phyloP scores from a whole-genome alignment of 1,284 basidiomycete genomes.

The Pyrrhoderma noxium region DNA sequence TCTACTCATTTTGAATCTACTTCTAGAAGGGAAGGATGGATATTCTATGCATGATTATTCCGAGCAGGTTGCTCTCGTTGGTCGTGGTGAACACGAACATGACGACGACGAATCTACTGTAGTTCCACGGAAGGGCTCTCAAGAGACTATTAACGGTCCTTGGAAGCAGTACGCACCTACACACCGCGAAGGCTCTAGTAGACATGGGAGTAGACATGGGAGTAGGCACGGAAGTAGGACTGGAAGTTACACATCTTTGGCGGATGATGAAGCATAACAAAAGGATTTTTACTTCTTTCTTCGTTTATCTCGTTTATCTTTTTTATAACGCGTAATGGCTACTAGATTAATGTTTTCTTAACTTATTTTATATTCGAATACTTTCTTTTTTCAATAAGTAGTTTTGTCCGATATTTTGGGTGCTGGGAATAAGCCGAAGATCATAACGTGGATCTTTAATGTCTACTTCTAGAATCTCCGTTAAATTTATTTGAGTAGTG shows the following conservation, averaged over 20 bases:
- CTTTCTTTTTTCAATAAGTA: background rate
- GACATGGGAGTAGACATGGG: constrained; percentile 6
- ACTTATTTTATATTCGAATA: background rate
- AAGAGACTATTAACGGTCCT: constrained; percentile 2
- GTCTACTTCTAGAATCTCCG: no score
- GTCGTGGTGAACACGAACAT: constrained; percentile 13
- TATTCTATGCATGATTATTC: constrained; percentile 11
- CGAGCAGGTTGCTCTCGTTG: constrained; percentile 15
- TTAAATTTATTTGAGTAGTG: no score
- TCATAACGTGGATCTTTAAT: no score
- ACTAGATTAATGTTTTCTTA: background rate
- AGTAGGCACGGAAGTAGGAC: constrained; percentile 6
- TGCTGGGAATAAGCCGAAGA: no score
- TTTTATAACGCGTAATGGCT: background rate
- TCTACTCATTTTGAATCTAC: background rate
- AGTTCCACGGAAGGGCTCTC: constrained; percentile 7
- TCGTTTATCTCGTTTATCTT: background rate
- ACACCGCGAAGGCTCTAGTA: constrained; percentile 1
- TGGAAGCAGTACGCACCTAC: constrained; percentile 3
- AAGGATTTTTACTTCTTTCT: background rate
- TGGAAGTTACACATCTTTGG: constrained; percentile 6
- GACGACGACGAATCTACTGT: constrained; percentile 15
- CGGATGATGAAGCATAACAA: constrained; percentile 9
- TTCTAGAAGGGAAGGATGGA: constrained; percentile 10
- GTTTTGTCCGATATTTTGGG: no score